Percentiles rank a stretch among this genome's conserved stretches.
Evolutionary conservation across 768 basidiomycete genomes (phyloP).

Genomic region (Pisolithus marmoratus): DNA sequence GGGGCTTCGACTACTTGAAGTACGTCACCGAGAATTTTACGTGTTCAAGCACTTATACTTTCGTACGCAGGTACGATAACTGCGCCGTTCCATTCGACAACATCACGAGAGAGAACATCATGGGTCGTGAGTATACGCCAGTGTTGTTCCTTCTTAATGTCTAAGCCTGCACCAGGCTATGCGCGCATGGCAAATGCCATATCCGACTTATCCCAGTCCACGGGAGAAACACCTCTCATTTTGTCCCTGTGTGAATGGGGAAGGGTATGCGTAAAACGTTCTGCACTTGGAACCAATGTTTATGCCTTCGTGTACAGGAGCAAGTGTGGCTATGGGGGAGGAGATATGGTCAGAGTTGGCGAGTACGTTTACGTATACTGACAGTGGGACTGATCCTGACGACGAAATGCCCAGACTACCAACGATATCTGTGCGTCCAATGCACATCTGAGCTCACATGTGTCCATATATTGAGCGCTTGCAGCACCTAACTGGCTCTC

Average conservation of each 20-base stretch:
- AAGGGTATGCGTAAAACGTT: conserved; percentile 34
- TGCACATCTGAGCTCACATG: too few species aligned
- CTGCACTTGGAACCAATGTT: neutral
- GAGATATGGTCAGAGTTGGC: conserved; percentile 58
- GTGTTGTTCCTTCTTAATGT: neutral
- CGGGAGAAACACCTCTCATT: conserved; percentile 49
- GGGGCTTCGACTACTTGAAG: conserved; percentile 67
- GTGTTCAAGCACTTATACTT: neutral
- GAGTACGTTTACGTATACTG: conserved; percentile 33
- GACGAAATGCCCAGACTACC: conserved; percentile 35
- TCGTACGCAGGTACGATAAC: conserved; percentile 47
- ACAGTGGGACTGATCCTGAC: neutral
- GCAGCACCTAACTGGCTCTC: conserved; percentile 45
- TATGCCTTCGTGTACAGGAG: conserved; percentile 31
- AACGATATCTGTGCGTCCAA: conserved; percentile 38
- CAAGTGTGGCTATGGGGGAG: conserved; percentile 63
- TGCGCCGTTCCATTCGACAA: conserved; percentile 57
- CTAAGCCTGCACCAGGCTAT: conserved; percentile 38
- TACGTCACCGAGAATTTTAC: conserved; percentile 20
- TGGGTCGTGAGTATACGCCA: conserved; percentile 40
- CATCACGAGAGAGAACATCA: conserved; percentile 48
- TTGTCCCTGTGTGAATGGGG: conserved; percentile 74
- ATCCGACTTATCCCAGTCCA: conserved; percentile 37
- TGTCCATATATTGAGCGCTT: neutral
- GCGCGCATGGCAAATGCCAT: conserved; percentile 59